These are phyloP conservation scores for Aspergillus awamori DNA, from an alignment of 2,329 filamentous ascomycete species.

Conservation along the genomic window DNA sequence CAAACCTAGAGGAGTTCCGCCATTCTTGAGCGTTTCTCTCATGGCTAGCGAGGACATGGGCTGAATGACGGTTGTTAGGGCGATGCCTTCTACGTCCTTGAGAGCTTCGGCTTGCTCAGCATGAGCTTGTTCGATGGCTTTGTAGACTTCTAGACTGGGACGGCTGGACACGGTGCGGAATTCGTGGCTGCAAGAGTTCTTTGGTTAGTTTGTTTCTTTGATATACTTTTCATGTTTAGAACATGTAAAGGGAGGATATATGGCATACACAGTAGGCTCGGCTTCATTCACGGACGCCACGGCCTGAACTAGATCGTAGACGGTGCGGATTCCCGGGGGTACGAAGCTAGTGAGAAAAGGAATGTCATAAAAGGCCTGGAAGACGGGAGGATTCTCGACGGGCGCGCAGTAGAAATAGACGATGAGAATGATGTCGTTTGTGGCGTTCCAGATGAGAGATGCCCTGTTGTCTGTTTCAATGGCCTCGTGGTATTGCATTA, in stretches of 20 bases:
- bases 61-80: conserved; percentile 17
- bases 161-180: conserved; percentile 20
- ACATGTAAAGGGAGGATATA: too few relatives aligned
- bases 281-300: conserved; percentile 9
- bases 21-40: conserved; percentile 1
- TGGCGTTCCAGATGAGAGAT: conserved; percentile 14
- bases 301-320: conserved; percentile 12
- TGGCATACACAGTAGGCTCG: background rate
- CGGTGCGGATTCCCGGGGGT: conserved; percentile 9
- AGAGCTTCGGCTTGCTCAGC: conserved; percentile 9
- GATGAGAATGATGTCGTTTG: conserved; percentile 12
- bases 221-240: too few relatives aligned
- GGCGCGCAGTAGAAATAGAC: conserved; percentile 15
- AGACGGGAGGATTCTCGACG: conserved; percentile 8
- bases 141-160: conserved; percentile 14
- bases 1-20: conserved; percentile 17
- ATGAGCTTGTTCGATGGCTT: conserved; percentile 13
- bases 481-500: conserved; percentile 16
- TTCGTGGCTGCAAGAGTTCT: conserved; percentile 14
- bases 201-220: background rate
- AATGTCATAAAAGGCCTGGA: conserved; percentile 14
- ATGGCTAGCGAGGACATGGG: conserved; percentile 16
- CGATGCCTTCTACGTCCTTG: conserved; percentile 8
- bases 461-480: conserved; percentile 18
- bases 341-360: conserved; percentile 10